Evolutionary conservation across 108 stramenopile species (phyloP), one percentile per base, ranked within the genome.

Genomic region (Cyclotella baltica): DNA sequence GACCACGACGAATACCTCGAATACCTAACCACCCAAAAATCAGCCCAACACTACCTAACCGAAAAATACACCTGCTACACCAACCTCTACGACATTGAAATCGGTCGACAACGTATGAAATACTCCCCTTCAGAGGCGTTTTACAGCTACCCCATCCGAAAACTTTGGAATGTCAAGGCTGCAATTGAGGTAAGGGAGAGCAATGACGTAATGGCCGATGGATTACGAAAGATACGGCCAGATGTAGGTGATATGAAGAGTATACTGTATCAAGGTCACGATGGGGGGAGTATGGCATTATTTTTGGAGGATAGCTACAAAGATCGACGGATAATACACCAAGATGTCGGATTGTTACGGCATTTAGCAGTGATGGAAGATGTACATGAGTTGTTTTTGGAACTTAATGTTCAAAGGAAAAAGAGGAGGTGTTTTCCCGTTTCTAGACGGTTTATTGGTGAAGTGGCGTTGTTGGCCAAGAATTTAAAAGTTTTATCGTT

Each of bases 401-500:
- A 74, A 74, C 36, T 36, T 47, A 30, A 23, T 2, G 2, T 13
- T 13, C 13, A 2, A 25, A 16, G 38, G 25, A 3, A 37, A 3
- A 2, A 11, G 11, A 6, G 13, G 15, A 20, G 18, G 4, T 30
- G 9, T 33, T 18, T 3, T 31, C 48, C 67, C 34, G 3, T 74
- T 27, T 33, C 31, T 20, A 36, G 40, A 23, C 16, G 19, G 4
- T 74, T 74, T 28, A 74, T 74, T 5, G 34, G 36, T 23, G 46
- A 74, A 27, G 1, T 64, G 15, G 31, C 35, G 5, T 51, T 62
- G 28, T 27, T 37, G 0, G 29, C 64, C 18, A 47, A 30, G 35
- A 38, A 74, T 30, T 27, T 74, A 9, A 62, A 58, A 64, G 73
- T 74, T 6, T 18, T 74, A 37, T 74, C 73, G 16, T 74, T 74